These are phyloP conservation scores for Sechiopsis laciniata DNA, from an alignment of 306 rosid genomes.

Conservation along the genomic window DNA sequence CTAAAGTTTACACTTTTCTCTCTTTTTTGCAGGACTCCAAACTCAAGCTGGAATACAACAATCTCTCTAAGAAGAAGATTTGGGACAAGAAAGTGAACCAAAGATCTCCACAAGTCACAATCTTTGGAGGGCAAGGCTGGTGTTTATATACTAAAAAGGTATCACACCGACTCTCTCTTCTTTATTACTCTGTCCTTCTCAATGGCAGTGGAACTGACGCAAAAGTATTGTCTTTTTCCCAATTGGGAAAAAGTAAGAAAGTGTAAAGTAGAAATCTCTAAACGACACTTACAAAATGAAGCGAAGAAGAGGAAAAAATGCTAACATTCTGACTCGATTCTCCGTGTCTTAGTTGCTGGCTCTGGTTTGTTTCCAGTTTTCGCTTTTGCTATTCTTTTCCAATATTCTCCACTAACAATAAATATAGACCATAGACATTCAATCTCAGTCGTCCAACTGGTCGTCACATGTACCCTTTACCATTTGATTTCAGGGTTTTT, in stretches of 20 bases:
- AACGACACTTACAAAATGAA: not conserved
- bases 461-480: constrained; percentile 1
- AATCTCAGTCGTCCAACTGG: constrained; percentile 18
- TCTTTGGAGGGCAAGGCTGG: not conserved
- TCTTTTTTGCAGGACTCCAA: not conserved
- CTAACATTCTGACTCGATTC: constrained; percentile 1
- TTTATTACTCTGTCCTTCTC: not conserved
- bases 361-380: constrained; percentile 18
- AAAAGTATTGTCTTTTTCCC: not conserved
- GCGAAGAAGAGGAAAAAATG: constrained; percentile 1
- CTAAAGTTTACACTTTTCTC: not conserved
- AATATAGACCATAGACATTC: constrained; percentile 9
- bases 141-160: constrained; percentile 15
- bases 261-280: constrained; percentile 12
- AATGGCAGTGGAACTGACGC: not conserved
- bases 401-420: constrained; percentile 13
- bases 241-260: constrained; percentile 9
- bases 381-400: not conserved
- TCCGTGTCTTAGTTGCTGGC: constrained; percentile 20
- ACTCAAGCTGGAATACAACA: not conserved
- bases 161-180: not conserved
- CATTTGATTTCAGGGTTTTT: not conserved
- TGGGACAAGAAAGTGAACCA: constrained; percentile 8
- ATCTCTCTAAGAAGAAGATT: not conserved
- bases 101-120: not conserved